Evolutionary conservation across 805 yeast genomes (phyloP).

Genomic region (Wickerhamiella domercqiae): DNA sequence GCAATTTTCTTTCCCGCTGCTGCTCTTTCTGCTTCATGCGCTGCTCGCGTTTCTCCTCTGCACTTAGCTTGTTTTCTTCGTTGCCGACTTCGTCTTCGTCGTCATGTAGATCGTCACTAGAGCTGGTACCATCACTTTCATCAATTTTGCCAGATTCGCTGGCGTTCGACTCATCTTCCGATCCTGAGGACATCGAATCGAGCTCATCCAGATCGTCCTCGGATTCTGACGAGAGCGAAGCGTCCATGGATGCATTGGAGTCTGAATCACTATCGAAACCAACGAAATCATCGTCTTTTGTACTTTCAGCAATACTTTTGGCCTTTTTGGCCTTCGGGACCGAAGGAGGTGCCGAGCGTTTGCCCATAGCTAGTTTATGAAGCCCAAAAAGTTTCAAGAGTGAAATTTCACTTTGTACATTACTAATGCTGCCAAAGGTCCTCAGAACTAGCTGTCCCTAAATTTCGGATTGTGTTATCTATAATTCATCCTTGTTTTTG

Average conservation of each 20-base stretch:
- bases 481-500: too few relatives aligned
- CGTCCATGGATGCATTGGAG: background rate
- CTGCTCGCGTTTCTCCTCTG: conserved; percentile 14
- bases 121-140: background rate
- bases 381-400: too few relatives aligned
- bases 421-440: too few relatives aligned
- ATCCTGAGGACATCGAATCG: background rate
- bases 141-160: conserved; percentile 10
- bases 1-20: conserved; percentile 67
- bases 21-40: conserved; percentile 73
- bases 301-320: conserved; percentile 7
- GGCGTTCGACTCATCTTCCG: conserved; percentile 14
- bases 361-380: too few relatives aligned
- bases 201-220: conserved; percentile 1
- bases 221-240: conserved; percentile 1
- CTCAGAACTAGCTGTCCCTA: too few relatives aligned
- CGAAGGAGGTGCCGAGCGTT: conserved; percentile 3
- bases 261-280: background rate
- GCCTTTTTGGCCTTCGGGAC: conserved; percentile 14
- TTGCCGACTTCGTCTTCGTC: conserved; percentile 1
- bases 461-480: too few relatives aligned
- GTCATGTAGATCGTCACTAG: conserved; percentile 3
- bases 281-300: background rate
- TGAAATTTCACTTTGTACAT: conserved; percentile 1
- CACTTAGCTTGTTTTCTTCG: background rate